Evolutionary conservation across 2,329 filamentous ascomycete species (phyloP), one percentile per base, ranked within the genome.

Genomic region (Fusarium piperis): DNA sequence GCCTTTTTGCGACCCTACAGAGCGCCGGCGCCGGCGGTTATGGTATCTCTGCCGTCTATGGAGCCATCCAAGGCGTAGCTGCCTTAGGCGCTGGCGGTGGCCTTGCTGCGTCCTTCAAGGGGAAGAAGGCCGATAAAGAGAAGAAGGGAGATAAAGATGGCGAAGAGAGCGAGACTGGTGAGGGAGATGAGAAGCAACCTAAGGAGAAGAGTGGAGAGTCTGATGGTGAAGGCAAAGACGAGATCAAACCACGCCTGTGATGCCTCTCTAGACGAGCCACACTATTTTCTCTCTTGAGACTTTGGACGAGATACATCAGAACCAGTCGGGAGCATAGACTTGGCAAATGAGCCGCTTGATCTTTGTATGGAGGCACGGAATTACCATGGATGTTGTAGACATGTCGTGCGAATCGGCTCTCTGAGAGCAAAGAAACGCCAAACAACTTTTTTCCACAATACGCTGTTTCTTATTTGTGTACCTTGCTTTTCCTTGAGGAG

Each of bases 1-100:
- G 76, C 7, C 0, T 71, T 1, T 81, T 82, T 23, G 77, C 81
- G 2, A 74, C 59, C 3, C 68, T 81, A 0, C 77, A 81, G 69
- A 81, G 79, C 44, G 80, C 79, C 0, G 80, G 62, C 0, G 70
- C 68, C 3, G 79, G 75, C 0, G 81, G 81, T 1, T 76, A 71
- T 12, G 77, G 78, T 1, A 62, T 73, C 3, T 70, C 73, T 0
- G 64, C 52, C 4, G 74, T 79, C 1, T 35, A 75, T 1, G 68
- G 68, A 3, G 68, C 56, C 0, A 59, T 76, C 15, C 74, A 76
- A 28, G 65, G 3, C 11, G 13, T 26, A 1, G 65, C 41, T 2
- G 13, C 20, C 2, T 13, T 59, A 6, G 39, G 13, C 3, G 51
- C 46, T 13, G 13, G 16, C 2, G 44, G 44, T 15, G 11, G 44